Evolutionary conservation across 2,329 filamentous ascomycete species (phyloP), one percentile per base, ranked within the genome.

Genomic region (Huntiella decipiens): DNA sequence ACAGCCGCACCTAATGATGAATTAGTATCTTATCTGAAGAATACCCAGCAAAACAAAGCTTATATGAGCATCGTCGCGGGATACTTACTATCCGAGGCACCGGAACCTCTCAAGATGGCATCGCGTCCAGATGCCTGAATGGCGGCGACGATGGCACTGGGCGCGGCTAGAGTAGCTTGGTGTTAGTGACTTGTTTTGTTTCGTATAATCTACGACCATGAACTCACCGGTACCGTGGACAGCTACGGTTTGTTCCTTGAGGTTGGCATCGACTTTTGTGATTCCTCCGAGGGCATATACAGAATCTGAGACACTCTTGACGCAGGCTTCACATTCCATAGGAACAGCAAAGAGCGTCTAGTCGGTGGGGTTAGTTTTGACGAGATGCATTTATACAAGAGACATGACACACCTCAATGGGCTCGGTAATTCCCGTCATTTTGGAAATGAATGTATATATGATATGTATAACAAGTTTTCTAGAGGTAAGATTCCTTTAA

Each of bases 341-440:
- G 86, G 87, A 54, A 96, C 91, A 52, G 88, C 86, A 62, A 96
- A 96, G 53, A 88, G 80, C 51, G 88, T 93, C 81, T 96, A 53
- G n/a, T 33, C 2, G 28, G 15, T 32, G 43, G 6, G 19, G 19
- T 39, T 17, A 39, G 36, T 16, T 17, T 8, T 17, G 32, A 4
- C 3, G 4, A 10, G 11, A n/a, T 11, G 11, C 13, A 38, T 5
- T 7, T 5, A 13, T 15, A 4, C 4, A 12, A 19, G 35, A 38
- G 11, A 13, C 13, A 10, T 5, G 12, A 38, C 15, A 46, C 44
- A 54, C 54, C 54, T 56, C 52, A 38, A 56, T 55, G 36, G 53
- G 50, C 40, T 55, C 49, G 39, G 49, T 51, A 48, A 55, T 28
- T 28, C 22, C 53, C 34, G 51, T 46, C 54, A 56, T 56, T 28